Percentiles rank a stretch among this genome's conserved stretches.
Evolutionary conservation across 1,284 basidiomycete genomes (phyloP).

Genomic region (Ganoderma resinaceum): DNA sequence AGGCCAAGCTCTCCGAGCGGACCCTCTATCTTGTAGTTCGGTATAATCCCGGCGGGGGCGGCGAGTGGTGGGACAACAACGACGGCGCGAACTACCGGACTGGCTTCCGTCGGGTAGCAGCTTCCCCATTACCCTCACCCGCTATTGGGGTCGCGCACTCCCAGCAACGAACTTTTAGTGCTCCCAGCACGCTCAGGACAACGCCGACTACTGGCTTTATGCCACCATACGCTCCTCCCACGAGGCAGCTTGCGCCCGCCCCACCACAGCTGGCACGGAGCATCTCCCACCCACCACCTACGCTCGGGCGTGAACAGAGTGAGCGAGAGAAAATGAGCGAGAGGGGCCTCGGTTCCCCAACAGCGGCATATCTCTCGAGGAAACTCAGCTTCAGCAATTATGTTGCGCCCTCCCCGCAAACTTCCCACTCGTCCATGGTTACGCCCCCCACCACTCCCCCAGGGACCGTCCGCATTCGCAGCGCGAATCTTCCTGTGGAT

Average conservation of each 20-base stretch:
- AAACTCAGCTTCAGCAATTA: slow-evolving; percentile 59
- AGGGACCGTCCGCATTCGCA: slow-evolving; percentile 27
- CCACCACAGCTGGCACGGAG: slow-evolving; percentile 32
- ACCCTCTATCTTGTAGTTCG: slow-evolving; percentile 72
- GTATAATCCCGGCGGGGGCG: slow-evolving; percentile 58
- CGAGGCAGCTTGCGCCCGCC: slow-evolving; percentile 26
- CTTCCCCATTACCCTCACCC: slow-evolving; percentile 28
- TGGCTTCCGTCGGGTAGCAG: slow-evolving; percentile 50
- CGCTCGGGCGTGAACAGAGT: slow-evolving; percentile 21
- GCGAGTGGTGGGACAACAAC: slow-evolving; percentile 93
- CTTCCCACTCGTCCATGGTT: slow-evolving; percentile 22
- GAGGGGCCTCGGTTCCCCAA: slow-evolving; percentile 25
- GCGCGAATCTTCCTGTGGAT: slow-evolving; percentile 30
- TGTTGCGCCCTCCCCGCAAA: slow-evolving; percentile 35
- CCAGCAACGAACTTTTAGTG: slow-evolving; percentile 46
- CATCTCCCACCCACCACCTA: slow-evolving; percentile 35
- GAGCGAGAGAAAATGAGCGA: slow-evolving; percentile 25
- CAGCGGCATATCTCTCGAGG: slow-evolving; percentile 39
- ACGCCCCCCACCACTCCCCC: slow-evolving; percentile 41
- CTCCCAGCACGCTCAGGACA: slow-evolving; percentile 42
- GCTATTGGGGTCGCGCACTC: slow-evolving; percentile 29
- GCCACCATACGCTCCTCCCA: slow-evolving; percentile 22
- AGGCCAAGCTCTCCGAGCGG: slow-evolving; percentile 67
- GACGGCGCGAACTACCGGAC: slow-evolving; percentile 80
- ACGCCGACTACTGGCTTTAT: slow-evolving; percentile 41